Conservation (phyloP, 2,329 filamentous ascomycete genomes). For the Colletotrichum tofieldiae region DNA sequence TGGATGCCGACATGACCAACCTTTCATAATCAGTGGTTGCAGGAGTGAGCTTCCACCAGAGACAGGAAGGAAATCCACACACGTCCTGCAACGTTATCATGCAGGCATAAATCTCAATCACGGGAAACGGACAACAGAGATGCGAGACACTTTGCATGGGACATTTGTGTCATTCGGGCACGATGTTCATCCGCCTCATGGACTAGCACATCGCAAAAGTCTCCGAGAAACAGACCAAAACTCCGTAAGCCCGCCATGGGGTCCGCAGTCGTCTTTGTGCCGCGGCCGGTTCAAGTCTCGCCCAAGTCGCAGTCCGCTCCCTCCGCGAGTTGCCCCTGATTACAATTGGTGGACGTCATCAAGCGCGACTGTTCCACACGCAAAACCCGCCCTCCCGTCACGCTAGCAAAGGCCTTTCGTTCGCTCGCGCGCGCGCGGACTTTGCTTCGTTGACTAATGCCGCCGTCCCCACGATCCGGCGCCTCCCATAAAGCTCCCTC, state of each 20-base stretch:
- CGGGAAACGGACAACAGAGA: not conserved
- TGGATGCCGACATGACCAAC: too few relatives aligned
- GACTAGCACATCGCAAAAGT: not conserved
- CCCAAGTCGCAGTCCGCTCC: not conserved
- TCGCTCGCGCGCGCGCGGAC: not conserved
- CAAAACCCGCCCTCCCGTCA: not conserved
- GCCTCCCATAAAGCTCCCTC: not conserved
- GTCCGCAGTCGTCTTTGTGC: not conserved
- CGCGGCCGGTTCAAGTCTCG: not conserved
- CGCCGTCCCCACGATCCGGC: not conserved
- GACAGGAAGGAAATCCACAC: too few relatives aligned
- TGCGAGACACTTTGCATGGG: not conserved
- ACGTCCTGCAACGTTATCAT: too few relatives aligned
- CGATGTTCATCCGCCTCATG: not conserved
- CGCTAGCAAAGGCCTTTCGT: not conserved
- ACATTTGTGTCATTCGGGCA: not conserved
- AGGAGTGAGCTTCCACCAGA: too few relatives aligned
- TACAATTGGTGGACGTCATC: constrained; percentile 16
- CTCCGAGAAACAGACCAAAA: not conserved
- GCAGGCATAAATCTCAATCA: too few relatives aligned
- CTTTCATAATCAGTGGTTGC: too few relatives aligned
- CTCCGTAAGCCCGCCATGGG: not conserved
- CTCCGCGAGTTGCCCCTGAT: constrained; percentile 3
- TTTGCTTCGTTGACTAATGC: constrained; percentile 2
- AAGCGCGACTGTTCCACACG: not conserved